Conservation (phyloP, 208 protist species). For the Acanthamoeba rhysodes region DNA sequence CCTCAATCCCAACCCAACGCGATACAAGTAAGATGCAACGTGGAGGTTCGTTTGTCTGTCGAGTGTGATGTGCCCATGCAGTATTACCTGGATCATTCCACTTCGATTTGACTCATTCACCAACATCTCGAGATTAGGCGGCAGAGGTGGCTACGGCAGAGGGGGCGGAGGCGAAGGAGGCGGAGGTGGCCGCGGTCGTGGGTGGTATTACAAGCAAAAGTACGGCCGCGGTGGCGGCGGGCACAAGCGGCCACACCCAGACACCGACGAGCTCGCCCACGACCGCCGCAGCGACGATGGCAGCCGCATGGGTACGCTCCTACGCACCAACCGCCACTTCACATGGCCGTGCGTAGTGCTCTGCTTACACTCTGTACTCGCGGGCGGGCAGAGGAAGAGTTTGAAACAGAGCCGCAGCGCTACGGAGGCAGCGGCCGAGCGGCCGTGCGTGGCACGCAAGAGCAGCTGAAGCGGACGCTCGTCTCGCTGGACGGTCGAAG, state of each 20-base stretch:
- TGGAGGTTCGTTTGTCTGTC: no score
- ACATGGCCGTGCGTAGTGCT: no score
- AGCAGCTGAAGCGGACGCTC: slow-evolving; percentile 28
- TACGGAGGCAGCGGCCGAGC: not conserved
- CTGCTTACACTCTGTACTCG: not conserved
- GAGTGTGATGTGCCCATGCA: no score
- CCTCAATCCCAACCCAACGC: no score
- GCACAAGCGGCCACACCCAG: slow-evolving; percentile 2
- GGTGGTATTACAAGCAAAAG: slow-evolving; percentile 84
- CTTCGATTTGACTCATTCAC: no score
- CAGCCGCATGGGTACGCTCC: not conserved
- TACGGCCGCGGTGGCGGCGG: slow-evolving; percentile 82
- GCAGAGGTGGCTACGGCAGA: not conserved
- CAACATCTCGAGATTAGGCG: no score
- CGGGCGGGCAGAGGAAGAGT: not conserved
- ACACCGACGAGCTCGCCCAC: not conserved
- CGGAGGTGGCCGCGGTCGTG: slow-evolving; percentile 68
- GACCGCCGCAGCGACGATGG: not conserved
- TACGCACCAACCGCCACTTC: not conserved
- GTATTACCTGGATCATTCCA: no score
- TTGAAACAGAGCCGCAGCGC: not conserved
- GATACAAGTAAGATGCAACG: no score
- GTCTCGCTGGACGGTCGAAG: slow-evolving; percentile 77
- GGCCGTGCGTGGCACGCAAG: not conserved
- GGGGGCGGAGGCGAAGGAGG: not conserved